Evolutionary conservation across 1,284 basidiomycete genomes (phyloP).

Genomic region (Ustilago loliicola): DNA sequence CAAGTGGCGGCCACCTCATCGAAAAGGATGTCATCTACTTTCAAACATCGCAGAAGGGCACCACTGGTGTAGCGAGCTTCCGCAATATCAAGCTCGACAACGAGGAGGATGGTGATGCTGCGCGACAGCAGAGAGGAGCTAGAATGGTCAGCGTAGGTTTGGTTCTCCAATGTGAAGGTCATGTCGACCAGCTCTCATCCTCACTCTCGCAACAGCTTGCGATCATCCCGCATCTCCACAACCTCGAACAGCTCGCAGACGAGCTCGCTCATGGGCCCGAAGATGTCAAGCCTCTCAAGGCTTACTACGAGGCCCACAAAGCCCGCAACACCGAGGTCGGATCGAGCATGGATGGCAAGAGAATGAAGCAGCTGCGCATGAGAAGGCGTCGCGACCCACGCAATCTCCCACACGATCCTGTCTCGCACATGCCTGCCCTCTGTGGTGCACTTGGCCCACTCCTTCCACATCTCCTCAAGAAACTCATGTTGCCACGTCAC

Average conservation of each 20-base stretch:
- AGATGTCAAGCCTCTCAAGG: slow-evolving; percentile 18
- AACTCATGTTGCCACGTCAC: slow-evolving; percentile 49
- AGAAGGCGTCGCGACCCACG: slow-evolving; percentile 39
- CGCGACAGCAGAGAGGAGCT: slow-evolving; percentile 45
- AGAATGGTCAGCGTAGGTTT: slow-evolving; percentile 58
- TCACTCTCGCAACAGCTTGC: slow-evolving; percentile 47
- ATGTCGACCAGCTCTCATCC: slow-evolving; percentile 21
- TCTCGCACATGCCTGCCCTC: slow-evolving; percentile 57
- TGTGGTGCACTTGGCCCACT: slow-evolving; percentile 57
- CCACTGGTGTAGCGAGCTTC: slow-evolving; percentile 54
- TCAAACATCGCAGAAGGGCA: slow-evolving; percentile 18
- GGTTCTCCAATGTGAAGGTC: slow-evolving; percentile 32
- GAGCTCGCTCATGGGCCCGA: slow-evolving; percentile 29
- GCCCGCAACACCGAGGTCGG: neutral
- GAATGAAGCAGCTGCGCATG: slow-evolving; percentile 50
- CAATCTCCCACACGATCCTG: slow-evolving; percentile 43
- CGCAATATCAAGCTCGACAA: slow-evolving; percentile 50
- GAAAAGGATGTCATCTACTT: slow-evolving; percentile 59
- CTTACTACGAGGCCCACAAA: slow-evolving; percentile 38
- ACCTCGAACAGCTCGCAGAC: slow-evolving; percentile 47
- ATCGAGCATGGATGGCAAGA: slow-evolving; percentile 24
- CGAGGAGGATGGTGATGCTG: slow-evolving; percentile 14
- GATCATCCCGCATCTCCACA: slow-evolving; percentile 45
- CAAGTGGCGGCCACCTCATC: slow-evolving; percentile 57
- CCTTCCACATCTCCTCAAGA: slow-evolving; percentile 58